Evolutionary conservation across 495 filamentous ascomycete species (phyloP), one percentile per base, ranked within the genome.

Genomic region (Xylaria grammica): DNA sequence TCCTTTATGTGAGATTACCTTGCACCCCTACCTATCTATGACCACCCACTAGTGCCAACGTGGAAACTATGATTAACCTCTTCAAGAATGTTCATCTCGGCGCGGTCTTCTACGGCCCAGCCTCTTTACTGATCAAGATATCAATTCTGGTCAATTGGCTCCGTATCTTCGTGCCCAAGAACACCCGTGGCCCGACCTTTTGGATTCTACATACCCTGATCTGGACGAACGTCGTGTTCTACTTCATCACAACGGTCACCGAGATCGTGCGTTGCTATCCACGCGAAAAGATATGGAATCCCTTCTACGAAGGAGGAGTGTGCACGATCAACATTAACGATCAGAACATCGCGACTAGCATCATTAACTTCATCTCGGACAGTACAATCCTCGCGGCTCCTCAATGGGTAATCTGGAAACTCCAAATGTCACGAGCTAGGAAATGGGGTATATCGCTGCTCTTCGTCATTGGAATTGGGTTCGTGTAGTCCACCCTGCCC

Each of bases 181-280:
- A 65, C 13, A 56, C 54, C 7, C 48, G 70, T 2, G 69, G 76
- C 56, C 4, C 65, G 17, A 71, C 73, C 46, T 67, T 73, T 30
- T 77, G 68, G 68, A 44, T 26, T 26, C 70, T 74, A 32, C 69
- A 74, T 20, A 46, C 17, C 6, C 46, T 79, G 1, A 58, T 77
- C 3, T 68, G 66, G 26, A 34, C 65, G n/a, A 72, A 76, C 26
- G 54, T 56, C 3, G 59, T 66, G 4, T 73, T 72, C 60, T 69
- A 73, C 15, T 36, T 54, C 0, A 48, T 70, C 32, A 65, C 72
- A 19, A 66, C 67, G 20, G 67, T 73, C 3, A 63, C 70, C 13
- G 62, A 60, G 27, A 60, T 60, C 11, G 48, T 60, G 17, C 38
- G 44, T 1, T 17, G 82, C 77, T 19, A 3, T 1, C 56, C 56